Evolutionary conservation across 495 filamentous ascomycete species (phyloP), one percentile per base, ranked within the genome.

Genomic region (Aspergillus indologenus): DNA sequence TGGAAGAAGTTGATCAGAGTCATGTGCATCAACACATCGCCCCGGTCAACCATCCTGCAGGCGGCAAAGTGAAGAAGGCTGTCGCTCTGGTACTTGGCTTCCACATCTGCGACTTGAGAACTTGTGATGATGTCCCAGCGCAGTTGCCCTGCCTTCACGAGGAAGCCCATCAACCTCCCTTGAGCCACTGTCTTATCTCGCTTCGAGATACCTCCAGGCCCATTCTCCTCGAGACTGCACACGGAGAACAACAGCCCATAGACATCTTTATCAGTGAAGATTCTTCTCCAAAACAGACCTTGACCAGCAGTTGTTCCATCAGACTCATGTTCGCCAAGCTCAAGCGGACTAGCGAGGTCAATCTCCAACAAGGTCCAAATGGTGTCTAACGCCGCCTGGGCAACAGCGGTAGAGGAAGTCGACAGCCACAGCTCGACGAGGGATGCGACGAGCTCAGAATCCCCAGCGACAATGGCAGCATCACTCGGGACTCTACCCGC

Each of bases 1-100:
- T 83, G 80, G 61, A 86, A 90, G 66, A 94, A 94, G 62, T 90
- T 85, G 50, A 95, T 76, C 50, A 94, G 72, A 19, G 79, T 90
- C 63, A 90, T 80, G 60, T 93, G 88, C 87, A 96, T 89, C 60
- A 96, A 72, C 22, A 87, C 77, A 64, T 96, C 92, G 43, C 76
- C 78, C 57, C 78, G 79, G 61, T 93, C 82, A 15, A 93, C 81
- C 90, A 96, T 93, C 44, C 81, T 74, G 43, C 84, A 73, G 4
- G 86, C 80, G 2, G 87, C 90, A 66, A 88, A 96, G 34, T 91
- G 85, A 15, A 96, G 76, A 3, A 96, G 66, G 15, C 90, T 89
- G 9, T 61, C 60, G 52, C 76, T 70, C 20, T 78, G 68, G 59
- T 85, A 87, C 44, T 69, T 68, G 1, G 73, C 60, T 55, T 91